Evolutionary conservation across 345 rosid species (phyloP), one percentile per base, ranked within the genome.

Genomic region (Eucalyptus tenuipes): DNA sequence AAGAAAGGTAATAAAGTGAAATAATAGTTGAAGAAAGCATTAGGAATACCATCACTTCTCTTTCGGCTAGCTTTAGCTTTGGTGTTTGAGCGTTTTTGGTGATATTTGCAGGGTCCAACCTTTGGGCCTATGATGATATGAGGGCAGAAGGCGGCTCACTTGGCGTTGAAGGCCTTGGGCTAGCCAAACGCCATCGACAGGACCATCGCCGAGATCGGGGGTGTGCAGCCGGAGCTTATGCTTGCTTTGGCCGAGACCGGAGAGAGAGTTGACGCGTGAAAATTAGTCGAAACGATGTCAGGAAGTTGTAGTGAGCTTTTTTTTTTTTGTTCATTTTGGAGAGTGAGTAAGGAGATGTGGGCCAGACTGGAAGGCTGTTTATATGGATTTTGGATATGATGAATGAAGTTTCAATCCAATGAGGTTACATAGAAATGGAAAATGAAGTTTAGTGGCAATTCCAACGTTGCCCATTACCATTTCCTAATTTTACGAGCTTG

Each of bases 61-160:
- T 59, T 59, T 57, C 27, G 5, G 59, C 59, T 57, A 57, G 27
- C 59, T 55, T 50, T 50, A 57, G 6, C 64, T 25, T 57, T 5
- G 61, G 61, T 24, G 61, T 24, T 57, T 10, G 10, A 10, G 4
- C 61, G 24, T 57, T 57, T 57, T 47, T 84, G 2, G 47, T 22
- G 86, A 44, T 84, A 25, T 24, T 44, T 47, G 10, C 91, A 96
- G 97, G 99, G 99, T 33, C 99, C 99, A 86, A 96, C 99, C 1
- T 97, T 95, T 71, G 98, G 99, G 84, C 98, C 98, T 6, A 96
- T 95, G 98, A 96, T 95, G 99, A 94, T 96, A 49, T 97, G 98
- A 0, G 98, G 99, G 86, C 98, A 97, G 91, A 97, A 96, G 93
- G 99, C 98, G 2, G 99, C 95, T 13, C 99, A 97, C 57, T 94